Percentiles rank a stretch among this genome's conserved stretches.
phyloP scores from a whole-genome alignment of 2,329 filamentous ascomycete species.

The Alternaria ethzedia region DNA sequence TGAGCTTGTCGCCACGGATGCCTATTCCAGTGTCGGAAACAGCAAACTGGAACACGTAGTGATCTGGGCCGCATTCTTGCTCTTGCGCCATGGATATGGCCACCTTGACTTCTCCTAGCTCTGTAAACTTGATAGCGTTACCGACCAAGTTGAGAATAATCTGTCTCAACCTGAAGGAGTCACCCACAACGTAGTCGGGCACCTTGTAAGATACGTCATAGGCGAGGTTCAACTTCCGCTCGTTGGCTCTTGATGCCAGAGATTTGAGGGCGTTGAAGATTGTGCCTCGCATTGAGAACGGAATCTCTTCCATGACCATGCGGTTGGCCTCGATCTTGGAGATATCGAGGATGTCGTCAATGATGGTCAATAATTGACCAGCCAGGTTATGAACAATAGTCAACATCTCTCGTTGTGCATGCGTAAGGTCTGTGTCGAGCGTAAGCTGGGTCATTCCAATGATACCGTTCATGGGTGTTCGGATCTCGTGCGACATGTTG shows the following conservation, averaged over 20 bases:
- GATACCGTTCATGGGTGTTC: conserved; percentile 97
- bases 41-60: conserved; percentile 94
- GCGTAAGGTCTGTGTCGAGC: conserved; percentile 88
- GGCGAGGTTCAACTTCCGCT: conserved; percentile 89
- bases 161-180: conserved; percentile 94
- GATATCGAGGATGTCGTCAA: conserved; percentile 78
- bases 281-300: conserved; percentile 90
- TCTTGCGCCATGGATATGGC: conserved; percentile 79
- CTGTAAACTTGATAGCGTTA: conserved; percentile 99
- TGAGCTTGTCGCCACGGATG: conserved; percentile 92
- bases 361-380: conserved; percentile 95
- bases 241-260: conserved; percentile 94
- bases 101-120: conserved; percentile 93
- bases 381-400: conserved; percentile 97
- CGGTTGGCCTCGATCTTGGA: conserved; percentile 88
- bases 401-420: conserved; percentile 96
- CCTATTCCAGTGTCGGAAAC: conserved; percentile 97
- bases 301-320: conserved; percentile 98
- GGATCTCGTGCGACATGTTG: conserved; percentile 98
- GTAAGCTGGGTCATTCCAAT: conserved; percentile 98
- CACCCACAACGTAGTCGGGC: conserved; percentile 92
- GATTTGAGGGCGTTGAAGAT: conserved; percentile 98
- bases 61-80: conserved; percentile 70
- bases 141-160: conserved; percentile 97
- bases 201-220: conserved; percentile 94